Evolutionary conservation across 2,329 filamentous ascomycete genomes (phyloP).

Genomic region (Neofusicoccum ribis): DNA sequence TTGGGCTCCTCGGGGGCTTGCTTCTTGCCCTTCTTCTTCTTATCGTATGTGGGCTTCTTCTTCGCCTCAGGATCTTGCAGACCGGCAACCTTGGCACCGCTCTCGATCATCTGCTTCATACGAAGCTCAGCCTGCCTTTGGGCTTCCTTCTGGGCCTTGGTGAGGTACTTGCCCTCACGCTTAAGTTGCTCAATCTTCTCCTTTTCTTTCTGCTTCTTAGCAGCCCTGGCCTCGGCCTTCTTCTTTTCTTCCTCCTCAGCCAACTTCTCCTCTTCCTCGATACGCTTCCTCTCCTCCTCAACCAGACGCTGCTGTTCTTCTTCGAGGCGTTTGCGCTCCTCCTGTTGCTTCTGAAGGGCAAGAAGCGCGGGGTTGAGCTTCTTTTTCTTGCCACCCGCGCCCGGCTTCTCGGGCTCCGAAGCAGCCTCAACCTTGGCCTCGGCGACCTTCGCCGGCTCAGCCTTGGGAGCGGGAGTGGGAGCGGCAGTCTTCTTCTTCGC

Average conservation of each 20-base stretch:
- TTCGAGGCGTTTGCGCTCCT: constrained; percentile 66
- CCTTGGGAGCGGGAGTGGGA: constrained; percentile 47
- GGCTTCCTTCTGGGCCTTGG: constrained; percentile 81
- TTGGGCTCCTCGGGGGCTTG: constrained; percentile 55
- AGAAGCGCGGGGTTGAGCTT: constrained; percentile 77
- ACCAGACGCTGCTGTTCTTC: constrained; percentile 62
- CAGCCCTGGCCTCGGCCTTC: constrained; percentile 70
- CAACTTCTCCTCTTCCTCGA: constrained; percentile 65
- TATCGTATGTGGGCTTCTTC: constrained; percentile 75
- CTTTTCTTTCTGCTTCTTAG: constrained; percentile 84
- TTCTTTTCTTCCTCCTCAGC: constrained; percentile 68
- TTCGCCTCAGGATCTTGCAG: constrained; percentile 67
- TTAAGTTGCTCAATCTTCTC: constrained; percentile 84
- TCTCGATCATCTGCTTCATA: constrained; percentile 80
- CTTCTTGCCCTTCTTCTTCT: constrained; percentile 68
- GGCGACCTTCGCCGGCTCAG: constrained; percentile 46
- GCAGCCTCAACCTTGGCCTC: constrained; percentile 40
- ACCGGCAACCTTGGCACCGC: constrained; percentile 62
- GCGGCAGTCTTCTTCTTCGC: constrained; percentile 60
- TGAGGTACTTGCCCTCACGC: constrained; percentile 83
- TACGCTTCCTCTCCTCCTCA: constrained; percentile 64
- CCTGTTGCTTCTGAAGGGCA: constrained; percentile 78
- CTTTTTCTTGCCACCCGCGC: constrained; percentile 73
- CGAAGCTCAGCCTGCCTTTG: constrained; percentile 77
- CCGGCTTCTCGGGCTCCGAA: constrained; percentile 33